These are phyloP conservation scores for Aspergillus quadrilineatus DNA, from an alignment of 2,329 filamentous ascomycete species.

Conservation along the genomic window DNA sequence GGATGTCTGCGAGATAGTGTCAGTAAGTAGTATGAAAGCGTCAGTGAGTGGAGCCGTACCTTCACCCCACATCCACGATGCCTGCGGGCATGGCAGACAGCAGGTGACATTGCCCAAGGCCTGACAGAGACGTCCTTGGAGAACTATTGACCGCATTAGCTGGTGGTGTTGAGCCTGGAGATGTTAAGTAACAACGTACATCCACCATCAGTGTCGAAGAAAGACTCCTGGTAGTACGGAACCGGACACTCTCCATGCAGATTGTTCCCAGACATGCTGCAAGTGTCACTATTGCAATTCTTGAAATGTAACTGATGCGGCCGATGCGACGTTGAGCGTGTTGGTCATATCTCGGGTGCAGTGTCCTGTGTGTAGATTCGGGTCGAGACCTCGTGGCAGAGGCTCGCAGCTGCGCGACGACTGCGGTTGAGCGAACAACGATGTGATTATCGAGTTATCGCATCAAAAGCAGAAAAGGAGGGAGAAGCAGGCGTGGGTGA, in stretches of 20 bases:
- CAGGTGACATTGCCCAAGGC: constrained; percentile 59
- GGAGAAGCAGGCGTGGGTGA: constrained; percentile 11
- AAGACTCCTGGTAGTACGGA: constrained; percentile 66
- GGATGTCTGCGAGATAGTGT: constrained; percentile 43
- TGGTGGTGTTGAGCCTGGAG: constrained; percentile 26
- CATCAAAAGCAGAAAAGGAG: constrained; percentile 12
- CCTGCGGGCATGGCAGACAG: constrained; percentile 86
- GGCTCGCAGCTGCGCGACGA: constrained; percentile 22
- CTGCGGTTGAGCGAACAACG: constrained; percentile 10
- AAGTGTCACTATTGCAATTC: constrained; percentile 1
- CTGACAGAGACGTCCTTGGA: constrained; percentile 62
- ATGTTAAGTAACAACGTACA: constrained; percentile 54
- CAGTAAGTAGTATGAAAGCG: not conserved
- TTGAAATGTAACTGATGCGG: constrained; percentile 13
- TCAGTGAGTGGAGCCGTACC: constrained; percentile 36
- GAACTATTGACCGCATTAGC: constrained; percentile 45
- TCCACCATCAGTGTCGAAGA: constrained; percentile 62
- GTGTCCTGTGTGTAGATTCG: constrained; percentile 1
- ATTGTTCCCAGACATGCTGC: constrained; percentile 24
- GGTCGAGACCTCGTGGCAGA: constrained; percentile 21
- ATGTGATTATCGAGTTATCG: constrained; percentile 7
- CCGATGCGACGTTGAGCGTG: constrained; percentile 4
- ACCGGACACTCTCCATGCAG: constrained; percentile 57
- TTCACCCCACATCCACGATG: constrained; percentile 69
- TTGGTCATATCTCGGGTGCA: constrained; percentile 18